These are phyloP conservation scores for Herpotrichia juniperi DNA, from an alignment of 2,329 filamentous ascomycete species.

Conservation along the genomic window DNA sequence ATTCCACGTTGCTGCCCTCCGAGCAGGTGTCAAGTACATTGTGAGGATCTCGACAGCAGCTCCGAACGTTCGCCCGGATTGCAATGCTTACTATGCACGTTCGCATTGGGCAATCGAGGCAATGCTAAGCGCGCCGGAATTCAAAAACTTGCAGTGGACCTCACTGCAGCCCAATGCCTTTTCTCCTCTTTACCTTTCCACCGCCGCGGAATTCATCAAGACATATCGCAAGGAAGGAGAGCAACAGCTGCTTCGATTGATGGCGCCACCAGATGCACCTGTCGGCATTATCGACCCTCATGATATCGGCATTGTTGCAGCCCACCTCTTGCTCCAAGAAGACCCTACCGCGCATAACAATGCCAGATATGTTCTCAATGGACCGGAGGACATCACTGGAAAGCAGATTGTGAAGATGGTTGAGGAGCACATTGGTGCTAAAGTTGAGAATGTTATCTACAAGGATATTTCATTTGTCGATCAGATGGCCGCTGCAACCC, in stretches of 20 bases:
- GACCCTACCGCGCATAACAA: conserved; percentile 17
- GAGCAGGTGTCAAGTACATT: conserved; percentile 23
- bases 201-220: conserved; percentile 14
- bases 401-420: conserved; percentile 17
- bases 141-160: conserved; percentile 16
- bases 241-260: conserved; percentile 11
- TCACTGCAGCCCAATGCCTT: conserved; percentile 23
- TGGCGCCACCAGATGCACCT: conserved; percentile 1
- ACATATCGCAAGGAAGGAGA: conserved; percentile 6
- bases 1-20: conserved; percentile 15
- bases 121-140: conserved; percentile 13
- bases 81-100: conserved; percentile 20
- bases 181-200: neutral
- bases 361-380: conserved; percentile 19
- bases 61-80: conserved; percentile 14
- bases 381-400: conserved; percentile 20
- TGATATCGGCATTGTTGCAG: conserved; percentile 21
- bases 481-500: conserved; percentile 9
- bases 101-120: conserved; percentile 24
- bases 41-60: conserved; percentile 22
- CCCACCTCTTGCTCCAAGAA: conserved; percentile 15
- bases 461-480: conserved; percentile 17
- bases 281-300: conserved; percentile 19
- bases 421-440: conserved; percentile 15
- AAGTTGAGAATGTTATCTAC: conserved; percentile 17